phyloP scores from a whole-genome alignment of 2,329 filamentous ascomycete species.

The Fusarium sp. region DNA sequence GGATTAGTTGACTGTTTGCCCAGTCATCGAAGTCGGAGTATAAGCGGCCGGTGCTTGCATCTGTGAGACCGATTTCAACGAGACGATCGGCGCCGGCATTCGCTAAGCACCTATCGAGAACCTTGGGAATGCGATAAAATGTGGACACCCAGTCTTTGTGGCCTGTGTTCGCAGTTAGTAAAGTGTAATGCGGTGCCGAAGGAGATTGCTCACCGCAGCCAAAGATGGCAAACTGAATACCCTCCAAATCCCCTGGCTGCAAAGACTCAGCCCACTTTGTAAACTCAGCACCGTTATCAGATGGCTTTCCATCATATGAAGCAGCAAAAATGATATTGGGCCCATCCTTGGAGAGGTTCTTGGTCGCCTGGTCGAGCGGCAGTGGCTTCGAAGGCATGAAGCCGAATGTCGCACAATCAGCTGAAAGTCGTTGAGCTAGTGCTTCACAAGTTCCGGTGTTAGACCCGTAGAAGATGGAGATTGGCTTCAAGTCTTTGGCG shows the following conservation, averaged over 20 bases:
- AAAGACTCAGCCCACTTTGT: constrained; percentile 1
- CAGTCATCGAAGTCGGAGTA: constrained; percentile 76
- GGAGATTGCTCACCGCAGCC: constrained; percentile 13
- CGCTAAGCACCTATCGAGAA: constrained; percentile 67
- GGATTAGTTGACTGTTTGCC: constrained; percentile 69
- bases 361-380: constrained; percentile 2
- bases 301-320: background rate
- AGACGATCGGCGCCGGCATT: constrained; percentile 53
- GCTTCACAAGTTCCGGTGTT: constrained; percentile 20
- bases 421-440: background rate
- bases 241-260: background rate
- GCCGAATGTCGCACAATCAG: constrained; percentile 15
- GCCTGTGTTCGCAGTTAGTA: background rate
- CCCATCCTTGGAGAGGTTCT: background rate
- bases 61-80: constrained; percentile 64
- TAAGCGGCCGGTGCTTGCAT: constrained; percentile 73
- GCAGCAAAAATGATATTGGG: constrained; percentile 10
- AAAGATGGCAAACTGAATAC: constrained; percentile 6
- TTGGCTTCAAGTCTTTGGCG: constrained; percentile 1
- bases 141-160: constrained; percentile 68
- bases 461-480: constrained; percentile 5
- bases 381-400: constrained; percentile 1
- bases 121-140: constrained; percentile 75
- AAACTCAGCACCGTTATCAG: constrained; percentile 8
- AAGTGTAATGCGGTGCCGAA: constrained; percentile 47